Base-by-base conservation (phyloP, 75 land plant species). In the Picea sitchensis region DNA sequence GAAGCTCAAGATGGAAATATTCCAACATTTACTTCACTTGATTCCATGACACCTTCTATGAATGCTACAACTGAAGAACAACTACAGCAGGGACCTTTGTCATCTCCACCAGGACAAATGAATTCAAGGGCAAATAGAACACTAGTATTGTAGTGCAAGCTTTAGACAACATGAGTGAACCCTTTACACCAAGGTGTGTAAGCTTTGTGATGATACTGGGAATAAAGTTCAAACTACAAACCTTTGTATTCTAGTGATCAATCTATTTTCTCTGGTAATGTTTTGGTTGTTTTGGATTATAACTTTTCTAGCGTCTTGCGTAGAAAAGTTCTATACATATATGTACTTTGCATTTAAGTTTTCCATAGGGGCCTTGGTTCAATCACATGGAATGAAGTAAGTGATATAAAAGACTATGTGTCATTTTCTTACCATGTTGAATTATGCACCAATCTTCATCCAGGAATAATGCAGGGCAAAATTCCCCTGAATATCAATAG, bases 401-500 rank as follows among this genome's bases (percentile, higher is more conserved):
- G n/a, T n/a, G n/a, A n/a, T n/a, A n/a, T n/a, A n/a, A n/a, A n/a
- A n/a, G n/a, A n/a, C n/a, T n/a, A n/a, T n/a, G n/a, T n/a, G n/a
- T n/a, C n/a, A n/a, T n/a, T n/a, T n/a, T n/a, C n/a, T n/a, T n/a
- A n/a, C n/a, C n/a, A n/a, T n/a, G n/a, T n/a, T n/a, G n/a, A n/a
- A n/a, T n/a, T n/a, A n/a, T n/a, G n/a, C n/a, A n/a, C n/a, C n/a
- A n/a, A n/a, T n/a, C n/a, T n/a, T n/a, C 13, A 21, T 47, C 9
- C 77, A 85, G 86, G 73, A 81, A 76, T n/a, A 77, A 84, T 61
- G 77, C 83, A 60, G 75, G 83, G 68, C 86, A 84, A 58, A 58
- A 81, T 44, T 81, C 82, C 18, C 77, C 90, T 38, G 75, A 63
- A 32, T 75, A 38, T 71, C 88, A 80, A 61, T 88, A 92, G 65